phyloP scores from a whole-genome alignment of 164 flowering plant species.

The Vitis labrusca region DNA sequence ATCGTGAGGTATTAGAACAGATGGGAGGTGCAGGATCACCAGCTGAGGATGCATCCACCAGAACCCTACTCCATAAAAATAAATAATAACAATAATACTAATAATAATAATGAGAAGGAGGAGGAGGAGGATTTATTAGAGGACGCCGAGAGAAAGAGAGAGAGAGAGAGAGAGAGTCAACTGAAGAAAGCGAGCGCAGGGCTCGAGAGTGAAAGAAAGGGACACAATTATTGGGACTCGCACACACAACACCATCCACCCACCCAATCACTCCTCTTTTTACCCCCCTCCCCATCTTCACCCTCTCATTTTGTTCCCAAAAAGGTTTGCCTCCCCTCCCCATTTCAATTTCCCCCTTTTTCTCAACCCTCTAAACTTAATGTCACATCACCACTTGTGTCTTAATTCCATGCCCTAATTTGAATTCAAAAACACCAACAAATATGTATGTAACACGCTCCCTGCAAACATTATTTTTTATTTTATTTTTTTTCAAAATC shows the following conservation, averaged over 20 bases:
- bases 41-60: no score
- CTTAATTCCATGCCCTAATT: no score
- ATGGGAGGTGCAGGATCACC: no score
- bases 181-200: constrained; percentile 37
- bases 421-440: no score
- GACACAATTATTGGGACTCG: constrained; percentile 50
- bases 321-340: not conserved
- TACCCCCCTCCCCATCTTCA: not conserved
- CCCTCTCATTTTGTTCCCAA: not conserved
- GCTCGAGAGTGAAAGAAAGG: constrained; percentile 52
- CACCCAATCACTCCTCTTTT: constrained; percentile 10
- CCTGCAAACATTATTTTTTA: no score
- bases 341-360: not conserved
- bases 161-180: constrained; percentile 22
- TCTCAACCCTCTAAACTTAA: no score
- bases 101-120: not conserved
- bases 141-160: not conserved
- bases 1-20: no score
- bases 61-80: no score
- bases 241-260: constrained; percentile 29
- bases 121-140: not conserved
- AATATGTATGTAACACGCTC: no score
- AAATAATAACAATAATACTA: not conserved
- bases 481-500: no score
- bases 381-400: no score